Percentiles rank a stretch among this genome's conserved stretches.
Conservation (phyloP, 2,329 filamentous ascomycete species). For the Pseudogymnoascus destructans region DNA sequence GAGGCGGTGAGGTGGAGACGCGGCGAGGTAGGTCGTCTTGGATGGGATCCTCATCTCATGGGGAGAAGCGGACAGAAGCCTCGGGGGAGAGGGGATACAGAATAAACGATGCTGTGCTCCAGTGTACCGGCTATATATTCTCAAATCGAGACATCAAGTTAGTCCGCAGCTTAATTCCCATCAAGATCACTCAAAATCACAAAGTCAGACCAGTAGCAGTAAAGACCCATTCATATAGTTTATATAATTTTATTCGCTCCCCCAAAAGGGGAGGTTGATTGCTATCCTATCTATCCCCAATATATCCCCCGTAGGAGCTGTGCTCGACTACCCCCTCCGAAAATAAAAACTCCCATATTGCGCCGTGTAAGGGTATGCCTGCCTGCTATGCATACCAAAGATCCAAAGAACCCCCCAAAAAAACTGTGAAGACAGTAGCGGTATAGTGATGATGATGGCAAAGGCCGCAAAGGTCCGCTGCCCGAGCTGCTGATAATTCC, state of each 20-base stretch:
- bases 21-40: no score
- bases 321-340: background rate
- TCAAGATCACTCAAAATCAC: no score
- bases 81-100: no score
- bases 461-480: background rate
- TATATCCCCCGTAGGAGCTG: background rate
- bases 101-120: no score
- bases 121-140: no score
- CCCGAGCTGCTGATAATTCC: background rate
- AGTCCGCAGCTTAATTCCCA: no score
- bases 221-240: background rate
- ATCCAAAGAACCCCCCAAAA: background rate
- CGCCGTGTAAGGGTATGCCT: background rate
- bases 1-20: no score
- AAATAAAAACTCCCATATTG: background rate
- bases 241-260: background rate
- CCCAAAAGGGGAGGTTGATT: background rate
- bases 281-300: background rate
- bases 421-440: background rate
- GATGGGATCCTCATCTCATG: no score
- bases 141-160: no score
- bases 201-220: background rate
- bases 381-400: background rate
- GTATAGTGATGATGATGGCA: background rate
- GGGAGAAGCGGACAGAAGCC: no score